phyloP scores from a whole-genome alignment of 352 stramenopile species.

The Phytophthora europaea region DNA sequence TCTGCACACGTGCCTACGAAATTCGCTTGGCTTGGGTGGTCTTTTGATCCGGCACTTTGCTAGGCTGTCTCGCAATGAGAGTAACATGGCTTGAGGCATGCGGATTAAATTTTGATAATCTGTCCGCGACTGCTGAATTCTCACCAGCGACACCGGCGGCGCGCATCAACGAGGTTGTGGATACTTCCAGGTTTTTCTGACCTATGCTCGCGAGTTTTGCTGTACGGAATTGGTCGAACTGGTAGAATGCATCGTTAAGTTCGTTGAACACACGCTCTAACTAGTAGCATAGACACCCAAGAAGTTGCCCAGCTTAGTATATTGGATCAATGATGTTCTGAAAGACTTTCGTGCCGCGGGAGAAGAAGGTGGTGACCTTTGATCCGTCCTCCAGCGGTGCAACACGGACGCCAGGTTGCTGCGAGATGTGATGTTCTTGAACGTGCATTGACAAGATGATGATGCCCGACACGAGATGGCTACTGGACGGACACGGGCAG shows the following conservation, averaged over 20 bases:
- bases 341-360: background rate
- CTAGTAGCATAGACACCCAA: constrained; percentile 5
- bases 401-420: background rate
- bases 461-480: background rate
- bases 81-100: background rate
- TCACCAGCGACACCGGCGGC: background rate
- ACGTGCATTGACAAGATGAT: background rate
- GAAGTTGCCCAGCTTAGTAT: constrained; percentile 7
- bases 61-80: background rate
- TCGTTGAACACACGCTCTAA: constrained; percentile 3
- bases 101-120: constrained; percentile 12
- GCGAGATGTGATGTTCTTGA: background rate
- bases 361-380: background rate
- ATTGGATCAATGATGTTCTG: background rate
- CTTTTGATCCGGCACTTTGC: constrained; percentile 5
- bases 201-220: constrained; percentile 10
- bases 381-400: background rate
- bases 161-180: constrained; percentile 7
- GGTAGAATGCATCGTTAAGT: constrained; percentile 8
- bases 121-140: constrained; percentile 18
- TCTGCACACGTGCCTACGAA: background rate
- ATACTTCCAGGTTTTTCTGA: constrained; percentile 4
- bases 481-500: no score
- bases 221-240: background rate
- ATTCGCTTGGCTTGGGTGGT: constrained; percentile 7